phyloP scores from a whole-genome alignment of 2,329 filamentous ascomycete genomes.

The Magnaporthales sp. region DNA sequence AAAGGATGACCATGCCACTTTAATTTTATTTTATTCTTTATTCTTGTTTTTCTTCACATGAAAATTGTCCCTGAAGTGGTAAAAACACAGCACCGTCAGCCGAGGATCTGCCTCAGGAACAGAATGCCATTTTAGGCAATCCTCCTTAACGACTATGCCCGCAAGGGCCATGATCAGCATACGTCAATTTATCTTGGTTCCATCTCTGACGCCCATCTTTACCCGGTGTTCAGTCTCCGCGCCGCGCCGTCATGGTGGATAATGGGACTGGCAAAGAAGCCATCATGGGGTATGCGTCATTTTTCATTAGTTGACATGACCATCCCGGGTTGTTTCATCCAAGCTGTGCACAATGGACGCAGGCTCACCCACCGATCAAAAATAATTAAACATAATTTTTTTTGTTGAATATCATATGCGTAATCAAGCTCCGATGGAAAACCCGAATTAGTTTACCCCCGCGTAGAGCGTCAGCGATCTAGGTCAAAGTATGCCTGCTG shows the following conservation, averaged over 20 bases:
- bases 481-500: neutral
- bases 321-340: neutral
- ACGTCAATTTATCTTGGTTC: neutral
- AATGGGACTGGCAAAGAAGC: neutral
- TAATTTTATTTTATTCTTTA: neutral
- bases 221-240: neutral
- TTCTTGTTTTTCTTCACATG: neutral
- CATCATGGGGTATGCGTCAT: neutral
- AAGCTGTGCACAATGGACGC: neutral
- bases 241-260: neutral
- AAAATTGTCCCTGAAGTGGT: neutral
- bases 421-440: neutral
- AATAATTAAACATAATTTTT: neutral
- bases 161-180: neutral
- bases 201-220: neutral
- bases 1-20: neutral
- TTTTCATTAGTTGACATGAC: neutral
- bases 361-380: neutral
- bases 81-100: neutral
- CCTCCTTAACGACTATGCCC: neutral
- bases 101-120: neutral
- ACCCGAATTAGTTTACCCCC: no score
- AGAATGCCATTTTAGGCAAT: neutral
- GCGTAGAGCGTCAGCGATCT: neutral
- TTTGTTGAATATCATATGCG: neutral